Conservation (phyloP, 2,329 filamentous ascomycete species). For the Colletotrichum spaethianum region DNA sequence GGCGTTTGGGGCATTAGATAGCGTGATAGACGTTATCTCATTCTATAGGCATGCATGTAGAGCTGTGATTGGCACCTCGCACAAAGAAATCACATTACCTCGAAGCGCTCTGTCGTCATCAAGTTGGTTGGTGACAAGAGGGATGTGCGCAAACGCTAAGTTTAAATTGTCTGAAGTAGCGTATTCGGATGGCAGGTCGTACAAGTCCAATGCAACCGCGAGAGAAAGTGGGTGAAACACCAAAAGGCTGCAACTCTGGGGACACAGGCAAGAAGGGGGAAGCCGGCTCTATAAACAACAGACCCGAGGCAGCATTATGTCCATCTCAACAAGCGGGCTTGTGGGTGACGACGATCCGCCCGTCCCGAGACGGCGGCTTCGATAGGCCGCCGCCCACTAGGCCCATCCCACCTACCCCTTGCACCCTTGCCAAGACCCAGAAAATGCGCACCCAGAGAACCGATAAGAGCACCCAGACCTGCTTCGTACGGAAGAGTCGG, state of each 20-base stretch:
- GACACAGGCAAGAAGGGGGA: not conserved
- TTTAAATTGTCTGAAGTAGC: not conserved
- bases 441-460: conserved; percentile 1
- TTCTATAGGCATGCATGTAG: conserved; percentile 16
- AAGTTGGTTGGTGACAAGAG: not conserved
- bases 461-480: not conserved
- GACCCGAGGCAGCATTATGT: not conserved
- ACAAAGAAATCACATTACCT: not conserved
- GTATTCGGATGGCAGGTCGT: not conserved
- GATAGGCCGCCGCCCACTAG: conserved; percentile 8
- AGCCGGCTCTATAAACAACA: not conserved
- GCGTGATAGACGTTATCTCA: conserved; percentile 13
- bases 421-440: conserved; percentile 29
- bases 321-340: not conserved
- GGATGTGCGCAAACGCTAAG: not conserved
- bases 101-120: not conserved
- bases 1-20: conserved; percentile 20
- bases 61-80: not conserved
- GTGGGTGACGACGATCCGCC: conserved; percentile 14
- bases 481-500: not conserved
- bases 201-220: not conserved
- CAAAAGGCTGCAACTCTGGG: not conserved
- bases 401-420: conserved; percentile 8
- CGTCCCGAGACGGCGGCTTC: conserved; percentile 27
- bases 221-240: not conserved